Evolutionary conservation across 1,284 basidiomycete species (phyloP), one percentile per base, ranked within the genome.

Genomic region (Somion occarium): DNA sequence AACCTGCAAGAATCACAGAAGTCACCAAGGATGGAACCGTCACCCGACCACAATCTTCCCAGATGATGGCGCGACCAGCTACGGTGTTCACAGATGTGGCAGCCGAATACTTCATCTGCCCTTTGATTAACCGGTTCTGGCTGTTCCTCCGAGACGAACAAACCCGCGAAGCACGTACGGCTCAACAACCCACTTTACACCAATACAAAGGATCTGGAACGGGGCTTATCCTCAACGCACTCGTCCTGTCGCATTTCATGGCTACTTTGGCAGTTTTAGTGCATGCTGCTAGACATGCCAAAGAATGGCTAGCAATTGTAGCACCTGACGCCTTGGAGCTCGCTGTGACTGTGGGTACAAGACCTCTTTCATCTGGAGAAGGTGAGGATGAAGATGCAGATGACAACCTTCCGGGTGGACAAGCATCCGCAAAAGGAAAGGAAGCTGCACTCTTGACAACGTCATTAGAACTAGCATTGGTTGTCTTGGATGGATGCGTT

Each of bases 51-150:
- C 59, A 61, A 27, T 46, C 56, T 25, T 42, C 54, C 38, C 60
- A 59, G 30, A 54, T 61, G 19, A 54, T 54, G 23, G 59, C 61
- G 7, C 57, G 55, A 42, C 50, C 50, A 5, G 34, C 48, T 30
- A 72, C 61, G 38, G 71, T 76, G 0, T 95, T 88, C 69, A 83
- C 80, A n/a, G 75, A 82, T 43, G 71, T 96, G 23, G 91, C 91
- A 0, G 88, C 88, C 1, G 91, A 93, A 62, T 85, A 71, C 66
- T 97, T 96, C 68, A 79, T 97, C 48, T 81, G 87, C 50, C 96
- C 96, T 0, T 73, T 98, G 26, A 79, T 98, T 64, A 90, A 93
- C 60, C 83, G 87, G 5, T 96, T 98, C 68, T 96, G 93, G 91
- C 64, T 79, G n/a, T 90, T 93, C 68, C 79, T 94, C 41, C 81